Evolutionary conservation across 83 land plant genomes (phyloP), one percentile per base, ranked within the genome.

Genomic region (Larix sibirica): DNA sequence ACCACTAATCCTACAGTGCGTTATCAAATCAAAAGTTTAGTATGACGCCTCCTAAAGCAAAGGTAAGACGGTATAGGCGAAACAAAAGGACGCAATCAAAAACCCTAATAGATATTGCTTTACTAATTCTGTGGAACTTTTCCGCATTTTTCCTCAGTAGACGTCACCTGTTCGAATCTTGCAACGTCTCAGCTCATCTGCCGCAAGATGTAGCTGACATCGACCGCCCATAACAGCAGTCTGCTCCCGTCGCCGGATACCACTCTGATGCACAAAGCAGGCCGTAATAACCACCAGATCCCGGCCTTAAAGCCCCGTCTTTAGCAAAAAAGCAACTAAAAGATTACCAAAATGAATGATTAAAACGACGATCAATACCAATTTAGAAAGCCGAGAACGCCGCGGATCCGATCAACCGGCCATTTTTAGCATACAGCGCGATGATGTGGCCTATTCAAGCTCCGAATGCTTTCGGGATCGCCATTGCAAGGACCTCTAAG

Each of bases 321-420:
- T 10, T 0, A 0, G 9, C 50, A 20, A 40, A 40, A 71, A 69
- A 50, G 12, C 42, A 69, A 6, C 31, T 4, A 4, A 17, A 69
- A 7, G 42, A 38, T 47, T 13, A 17, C 54, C 56, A 71, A 71
- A 71, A 38, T 7, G 10, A 42, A n/a, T 21, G 56, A n/a, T 23
- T 17, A 71, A 70, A n/a, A 42, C 21, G 42, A 10, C 76, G 50
- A 71, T 71, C 47, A 12, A 71, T 47, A 71, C 54, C 76, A 71
- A 71, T 71, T 71, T 23, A 38, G 56, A 40, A 71, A 71, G 54
- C 21, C 21, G 24, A n/a, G 42, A 71, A 71, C 12, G 76, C 24
- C 50, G 24, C 76, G 42, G 76, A 42, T 42, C 54, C 54, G 76
- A 38, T 71, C 42, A 71, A 18, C 50, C 6, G 2, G 21, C 40